Base-by-base conservation (phyloP, 805 yeast species). In the Sungouiozyma ichnusensis region DNA sequence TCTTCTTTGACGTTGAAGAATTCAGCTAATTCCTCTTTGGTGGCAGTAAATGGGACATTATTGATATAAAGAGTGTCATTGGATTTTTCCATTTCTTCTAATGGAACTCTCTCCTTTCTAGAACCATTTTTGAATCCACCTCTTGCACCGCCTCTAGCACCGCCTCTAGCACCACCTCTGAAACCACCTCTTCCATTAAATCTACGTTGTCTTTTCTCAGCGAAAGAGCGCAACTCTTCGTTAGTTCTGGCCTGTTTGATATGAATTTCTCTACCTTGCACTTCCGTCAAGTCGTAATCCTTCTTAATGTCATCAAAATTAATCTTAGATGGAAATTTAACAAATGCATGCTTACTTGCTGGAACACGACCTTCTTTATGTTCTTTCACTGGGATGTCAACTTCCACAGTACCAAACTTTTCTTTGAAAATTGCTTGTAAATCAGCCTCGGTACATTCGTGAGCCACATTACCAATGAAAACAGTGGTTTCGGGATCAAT, bases 31-130 rank as follows among this genome's bases (percentile, higher is more conserved):
- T 78, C 79, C 6, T 69, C 71, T 57, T 79, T 80, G 35, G 74
- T 67, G 24, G 71, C 69, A 46, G 73, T 72, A 44, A 84, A 86
- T 44, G 79, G 84, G 44, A 77, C 67, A 50, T 76, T 78, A 44
- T 78, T 76, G 44, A 83, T 69, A 48, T 78, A 75, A 33, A 83
- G 66, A 50, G 81, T 81, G 48, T 79, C 63, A 3, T 47, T 54
- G 14, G 71, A 65, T 53, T 63, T 64, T 37, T 55, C 63, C 56
- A 67, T 63, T 49, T 65, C 58, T 32, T 60, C 66, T 43, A 66
- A 58, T 43, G 64, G 62, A 20, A 62, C 48, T 40, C 52, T 66
- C 39, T 58, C 63, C 46, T 53, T 58, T 44, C 44, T 52, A 39
- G 54, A 54, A 35, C 48, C 46, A 27, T 45, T 48, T 19, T 44